These are phyloP conservation scores for Pseudoneurospora amorphoporcata DNA, from an alignment of 495 filamentous ascomycete genomes.

Conservation along the genomic window DNA sequence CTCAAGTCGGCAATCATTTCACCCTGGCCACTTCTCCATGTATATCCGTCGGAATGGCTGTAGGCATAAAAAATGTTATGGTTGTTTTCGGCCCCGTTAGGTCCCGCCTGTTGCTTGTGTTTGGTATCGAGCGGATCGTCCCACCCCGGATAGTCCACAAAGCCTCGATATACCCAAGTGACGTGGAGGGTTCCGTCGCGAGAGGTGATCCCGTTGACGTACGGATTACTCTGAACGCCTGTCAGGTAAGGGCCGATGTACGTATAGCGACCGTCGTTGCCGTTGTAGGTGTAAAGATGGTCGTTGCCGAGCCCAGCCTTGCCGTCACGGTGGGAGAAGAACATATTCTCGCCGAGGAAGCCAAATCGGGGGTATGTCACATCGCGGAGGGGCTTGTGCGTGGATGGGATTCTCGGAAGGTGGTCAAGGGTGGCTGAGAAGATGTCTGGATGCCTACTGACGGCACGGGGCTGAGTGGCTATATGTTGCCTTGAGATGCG, in stretches of 20 bases:
- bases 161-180: conserved; percentile 40
- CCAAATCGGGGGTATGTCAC: conserved; percentile 42
- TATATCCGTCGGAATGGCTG: conserved; percentile 27
- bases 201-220: conserved; percentile 35
- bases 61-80: conserved; percentile 37
- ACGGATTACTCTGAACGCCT: conserved; percentile 36
- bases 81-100: conserved; percentile 37
- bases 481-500: conserved; percentile 27
- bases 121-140: conserved; percentile 30
- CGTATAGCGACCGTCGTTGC: conserved; percentile 11
- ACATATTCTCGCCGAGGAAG: conserved; percentile 17
- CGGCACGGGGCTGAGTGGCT: conserved; percentile 23
- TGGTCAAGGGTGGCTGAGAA: conserved; percentile 28
- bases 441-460: conserved; percentile 26
- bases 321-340: conserved; percentile 38
- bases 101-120: conserved; percentile 34
- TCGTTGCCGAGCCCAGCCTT: conserved; percentile 40
- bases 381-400: conserved; percentile 24
- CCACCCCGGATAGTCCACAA: conserved; percentile 33
- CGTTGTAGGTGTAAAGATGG: conserved; percentile 31
- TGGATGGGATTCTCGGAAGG: conserved; percentile 28
- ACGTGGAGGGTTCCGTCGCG: conserved; percentile 23
- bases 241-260: conserved; percentile 32
- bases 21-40: conserved; percentile 28
- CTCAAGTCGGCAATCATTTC: conserved; percentile 24